Conservation (phyloP, 2,329 filamentous ascomycete genomes). For the Neopestalotiopsis clavispora region DNA sequence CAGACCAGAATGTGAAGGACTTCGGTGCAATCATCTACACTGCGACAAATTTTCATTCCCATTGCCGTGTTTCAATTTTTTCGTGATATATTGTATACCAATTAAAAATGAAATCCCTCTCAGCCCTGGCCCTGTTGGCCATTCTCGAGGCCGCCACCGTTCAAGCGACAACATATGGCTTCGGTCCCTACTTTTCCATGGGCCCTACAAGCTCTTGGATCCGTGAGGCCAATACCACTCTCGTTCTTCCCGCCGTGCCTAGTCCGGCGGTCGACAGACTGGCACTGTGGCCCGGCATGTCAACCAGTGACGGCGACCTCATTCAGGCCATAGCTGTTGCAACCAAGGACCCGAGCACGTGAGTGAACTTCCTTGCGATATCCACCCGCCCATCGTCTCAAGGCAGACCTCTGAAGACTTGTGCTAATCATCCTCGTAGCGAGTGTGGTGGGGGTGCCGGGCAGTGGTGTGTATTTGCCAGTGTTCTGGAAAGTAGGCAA, state of each 20-base stretch:
- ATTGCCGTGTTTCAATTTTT: no score
- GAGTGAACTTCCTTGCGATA: constrained; percentile 9
- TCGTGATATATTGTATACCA: background rate
- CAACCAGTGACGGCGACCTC: constrained; percentile 36
- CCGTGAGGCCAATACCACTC: constrained; percentile 35
- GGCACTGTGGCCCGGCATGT: constrained; percentile 39
- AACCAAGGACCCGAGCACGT: constrained; percentile 33
- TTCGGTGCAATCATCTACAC: accelerated
- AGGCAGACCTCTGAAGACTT: no score
- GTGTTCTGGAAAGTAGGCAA: constrained; percentile 29
- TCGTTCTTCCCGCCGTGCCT: constrained; percentile 33
- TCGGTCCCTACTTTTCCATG: constrained; percentile 36
- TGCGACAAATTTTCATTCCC: no score
- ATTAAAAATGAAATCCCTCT: background rate
- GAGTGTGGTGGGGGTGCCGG: constrained; percentile 35
- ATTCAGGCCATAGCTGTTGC: constrained; percentile 38
- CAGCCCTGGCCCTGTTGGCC: background rate
- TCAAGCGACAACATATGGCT: constrained; percentile 27
- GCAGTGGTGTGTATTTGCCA: constrained; percentile 39
- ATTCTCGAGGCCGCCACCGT: background rate
- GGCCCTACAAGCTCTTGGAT: constrained; percentile 37
- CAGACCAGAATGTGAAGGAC: no score
- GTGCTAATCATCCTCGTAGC: constrained; percentile 20
- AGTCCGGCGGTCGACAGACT: constrained; percentile 33
- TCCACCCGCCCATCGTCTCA: no score